Evolutionary conservation across 2,329 filamentous ascomycete species (phyloP), one percentile per base, ranked within the genome.

Genomic region (Hyphodiscus sp.): DNA sequence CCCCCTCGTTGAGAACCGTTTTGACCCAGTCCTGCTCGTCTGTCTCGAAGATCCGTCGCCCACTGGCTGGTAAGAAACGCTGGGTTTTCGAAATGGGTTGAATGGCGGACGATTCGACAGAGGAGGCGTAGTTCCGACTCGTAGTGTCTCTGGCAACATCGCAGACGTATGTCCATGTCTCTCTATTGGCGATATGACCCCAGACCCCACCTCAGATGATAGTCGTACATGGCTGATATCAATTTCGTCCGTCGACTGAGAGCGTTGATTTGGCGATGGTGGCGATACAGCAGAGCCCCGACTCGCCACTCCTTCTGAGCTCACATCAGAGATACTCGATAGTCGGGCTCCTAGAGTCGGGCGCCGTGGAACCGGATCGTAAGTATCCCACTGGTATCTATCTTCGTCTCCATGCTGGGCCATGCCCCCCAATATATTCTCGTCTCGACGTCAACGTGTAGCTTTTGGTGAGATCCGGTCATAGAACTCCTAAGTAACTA

Each of bases 151-250:
- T n/a, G 62, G 61, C 18, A 60, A 42, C 29, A 53, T 47, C n/a
- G 41, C 26, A 0, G 60, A 50, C 18, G 43, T 46, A 50, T 45
- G 56, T 50, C 45, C 48, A 43, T 55, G 30, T 23, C 50, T 56
- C 10, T 43, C 47, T 51, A n/a, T 47, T 29, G 54, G 46, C 26
- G 58, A 55, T 42, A 16, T 43, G 11, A 58, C 41, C 1, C 53
- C 58, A 41, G 52, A 54, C 15, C 50, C 48, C 23, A 51, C 55
- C 19, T 29, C 43, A 5, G 57, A 56, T 1, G 53, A 59, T 30
- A 65, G 47, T 42, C 49, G 54, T 43, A 63, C 59, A 53, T 62
- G 60, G 50, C 64, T 65, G 45, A 63, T 51, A 53, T 66, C 60
- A 33, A 59, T 53, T 23, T 58, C 58, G 30, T 65, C 62, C 20